These are phyloP conservation scores for Oryza australiensis DNA, from an alignment of 176 grass and related monocot genomes.

Conservation along the genomic window DNA sequence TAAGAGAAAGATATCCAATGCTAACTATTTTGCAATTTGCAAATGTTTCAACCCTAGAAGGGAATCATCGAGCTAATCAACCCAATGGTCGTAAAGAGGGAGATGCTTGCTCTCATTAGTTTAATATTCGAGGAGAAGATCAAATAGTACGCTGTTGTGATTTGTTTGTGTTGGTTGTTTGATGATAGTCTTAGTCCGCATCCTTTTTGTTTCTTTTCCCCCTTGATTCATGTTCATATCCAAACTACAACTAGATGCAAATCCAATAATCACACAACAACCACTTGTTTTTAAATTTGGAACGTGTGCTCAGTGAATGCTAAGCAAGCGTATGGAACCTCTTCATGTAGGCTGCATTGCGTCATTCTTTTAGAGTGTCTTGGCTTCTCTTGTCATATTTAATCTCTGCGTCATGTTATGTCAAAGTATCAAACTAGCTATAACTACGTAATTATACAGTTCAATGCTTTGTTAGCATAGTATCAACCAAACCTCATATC, in stretches of 20 bases:
- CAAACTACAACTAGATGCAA: neutral
- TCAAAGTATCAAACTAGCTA: neutral
- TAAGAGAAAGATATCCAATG: neutral
- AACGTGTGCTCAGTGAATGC: neutral
- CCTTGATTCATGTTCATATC: neutral
- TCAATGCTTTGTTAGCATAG: neutral
- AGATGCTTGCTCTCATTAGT: neutral
- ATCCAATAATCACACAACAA: neutral
- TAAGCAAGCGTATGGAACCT: neutral
- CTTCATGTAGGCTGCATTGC: neutral
- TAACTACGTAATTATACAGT: neutral
- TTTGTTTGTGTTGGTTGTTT: neutral
- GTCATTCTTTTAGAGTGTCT: neutral
- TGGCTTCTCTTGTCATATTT: neutral
- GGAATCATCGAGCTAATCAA: neutral
- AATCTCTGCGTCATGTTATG: neutral
- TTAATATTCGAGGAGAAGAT: neutral
- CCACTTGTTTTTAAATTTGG: neutral
- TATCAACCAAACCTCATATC: neutral
- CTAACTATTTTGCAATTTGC: neutral
- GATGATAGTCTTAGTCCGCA: neutral
- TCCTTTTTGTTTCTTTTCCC: neutral
- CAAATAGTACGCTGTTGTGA: neutral
- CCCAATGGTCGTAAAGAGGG: neutral
- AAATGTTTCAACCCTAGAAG: neutral